Percentiles rank a stretch among this genome's conserved stretches.
Evolutionary conservation across 148 eudicot species (phyloP).

Genomic region (Pouteria glomerata): DNA sequence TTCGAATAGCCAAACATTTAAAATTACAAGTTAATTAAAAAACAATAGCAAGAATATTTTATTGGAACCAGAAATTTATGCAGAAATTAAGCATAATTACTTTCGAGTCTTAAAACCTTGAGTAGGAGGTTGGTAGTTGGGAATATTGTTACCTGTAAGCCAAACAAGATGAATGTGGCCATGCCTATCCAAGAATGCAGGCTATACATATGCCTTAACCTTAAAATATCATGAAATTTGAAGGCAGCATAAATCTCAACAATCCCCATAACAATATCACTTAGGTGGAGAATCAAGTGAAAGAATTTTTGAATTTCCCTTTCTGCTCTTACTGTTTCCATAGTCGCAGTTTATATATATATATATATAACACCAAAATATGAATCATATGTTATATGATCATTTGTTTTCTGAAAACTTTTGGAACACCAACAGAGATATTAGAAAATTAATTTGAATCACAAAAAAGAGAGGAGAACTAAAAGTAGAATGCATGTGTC

Average conservation of each 20-base stretch:
- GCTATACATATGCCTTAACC: slow-evolving; percentile 44
- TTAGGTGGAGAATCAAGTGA: slow-evolving; percentile 41
- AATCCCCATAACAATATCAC: slow-evolving; percentile 57
- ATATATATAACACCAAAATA: too few relatives aligned
- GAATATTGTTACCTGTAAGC: slow-evolving; percentile 52
- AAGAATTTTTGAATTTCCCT: slow-evolving; percentile 33
- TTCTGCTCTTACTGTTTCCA: slow-evolving; percentile 50
- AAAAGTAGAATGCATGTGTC: too few relatives aligned
- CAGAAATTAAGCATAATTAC: too few relatives aligned
- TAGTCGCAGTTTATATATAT: slow-evolving; percentile 42
- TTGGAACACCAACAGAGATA: too few relatives aligned
- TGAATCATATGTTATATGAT: too few relatives aligned
- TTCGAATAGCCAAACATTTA: slow-evolving; percentile 52
- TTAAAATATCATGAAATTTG: slow-evolving; percentile 45
- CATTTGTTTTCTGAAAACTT: too few relatives aligned
- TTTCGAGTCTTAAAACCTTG: too few relatives aligned
- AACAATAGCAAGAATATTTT: neutral
- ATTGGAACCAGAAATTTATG: too few relatives aligned
- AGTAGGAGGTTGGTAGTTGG: neutral
- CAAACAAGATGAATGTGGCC: slow-evolving; percentile 55
- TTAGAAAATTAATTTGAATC: neutral
- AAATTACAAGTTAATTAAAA: neutral
- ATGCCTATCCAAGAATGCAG: slow-evolving; percentile 92
- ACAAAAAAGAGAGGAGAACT: neutral
- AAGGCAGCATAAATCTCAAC: slow-evolving; percentile 64